phyloP scores from a whole-genome alignment of 1,284 basidiomycete genomes.

The Mycena sp. region DNA sequence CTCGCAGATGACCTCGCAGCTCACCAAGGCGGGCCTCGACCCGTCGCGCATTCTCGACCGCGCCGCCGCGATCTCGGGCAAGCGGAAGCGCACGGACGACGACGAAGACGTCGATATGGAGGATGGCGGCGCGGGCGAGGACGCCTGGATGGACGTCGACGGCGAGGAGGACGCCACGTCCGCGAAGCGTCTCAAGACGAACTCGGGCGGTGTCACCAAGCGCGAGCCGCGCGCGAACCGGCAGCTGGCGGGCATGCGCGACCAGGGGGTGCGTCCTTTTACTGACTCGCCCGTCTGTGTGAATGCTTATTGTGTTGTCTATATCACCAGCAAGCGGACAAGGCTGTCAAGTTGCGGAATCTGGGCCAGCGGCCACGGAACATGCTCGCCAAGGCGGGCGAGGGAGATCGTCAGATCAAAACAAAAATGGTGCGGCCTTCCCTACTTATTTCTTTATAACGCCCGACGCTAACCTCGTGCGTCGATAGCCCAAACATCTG shows the following conservation, averaged over 20 bases:
- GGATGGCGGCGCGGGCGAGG: constrained; percentile 55
- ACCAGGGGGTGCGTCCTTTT: constrained; percentile 63
- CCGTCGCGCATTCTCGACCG: constrained; percentile 90
- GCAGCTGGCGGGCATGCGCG: constrained; percentile 82
- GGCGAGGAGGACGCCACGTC: constrained; percentile 57
- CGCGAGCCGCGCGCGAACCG: constrained; percentile 77
- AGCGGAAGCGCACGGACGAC: constrained; percentile 80
- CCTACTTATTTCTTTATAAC: no score
- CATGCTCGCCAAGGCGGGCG: constrained; percentile 88
- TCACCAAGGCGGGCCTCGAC: constrained; percentile 91
- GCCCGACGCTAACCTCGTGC: no score
- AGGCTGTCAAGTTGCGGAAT: constrained; percentile 84
- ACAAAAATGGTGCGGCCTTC: constrained; percentile 77
- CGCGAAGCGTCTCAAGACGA: constrained; percentile 69
- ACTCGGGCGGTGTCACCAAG: constrained; percentile 64
- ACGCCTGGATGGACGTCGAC: constrained; percentile 75
- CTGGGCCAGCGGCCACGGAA: constrained; percentile 88
- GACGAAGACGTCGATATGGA: constrained; percentile 64
- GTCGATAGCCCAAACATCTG: constrained; percentile 84
- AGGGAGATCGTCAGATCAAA: constrained; percentile 85
- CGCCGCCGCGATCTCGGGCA: constrained; percentile 79
- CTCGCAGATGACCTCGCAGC: constrained; percentile 81
- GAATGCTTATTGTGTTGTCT: constrained; percentile 7
- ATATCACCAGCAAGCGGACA: constrained; percentile 75
- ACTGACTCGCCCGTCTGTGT: neutral